Evolutionary conservation across 306 rosid species (phyloP).

Genomic region (Vigna unguiculata): DNA sequence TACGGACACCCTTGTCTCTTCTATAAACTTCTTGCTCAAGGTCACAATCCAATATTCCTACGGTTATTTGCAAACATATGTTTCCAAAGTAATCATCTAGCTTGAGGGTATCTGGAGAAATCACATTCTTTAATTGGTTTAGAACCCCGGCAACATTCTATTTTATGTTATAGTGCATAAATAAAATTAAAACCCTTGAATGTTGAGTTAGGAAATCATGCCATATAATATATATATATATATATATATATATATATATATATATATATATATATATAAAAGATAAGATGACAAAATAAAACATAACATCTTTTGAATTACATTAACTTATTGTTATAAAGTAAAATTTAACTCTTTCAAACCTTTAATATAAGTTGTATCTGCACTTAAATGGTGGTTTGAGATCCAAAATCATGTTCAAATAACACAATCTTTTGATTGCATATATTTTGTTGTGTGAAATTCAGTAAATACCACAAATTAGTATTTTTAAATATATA

Average conservation of each 20-base stretch:
- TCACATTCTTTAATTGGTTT: slow-evolving; percentile 1
- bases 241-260: too few species aligned
- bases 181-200: not conserved
- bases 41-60: not conserved
- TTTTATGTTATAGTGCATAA: not conserved
- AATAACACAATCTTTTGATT: not conserved
- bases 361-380: too few species aligned
- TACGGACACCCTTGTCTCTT: slow-evolving; percentile 23
- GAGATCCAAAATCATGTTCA: slow-evolving; percentile 2
- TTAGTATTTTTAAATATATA: too few species aligned
- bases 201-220: not conserved
- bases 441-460: not conserved
- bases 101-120: slow-evolving; percentile 7
- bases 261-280: too few species aligned
- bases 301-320: not conserved
- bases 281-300: slow-evolving; percentile 2
- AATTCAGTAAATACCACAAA: not conserved
- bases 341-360: not conserved
- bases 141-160: not conserved
- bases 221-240: not conserved
- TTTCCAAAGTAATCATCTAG: not conserved
- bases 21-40: slow-evolving; percentile 19
- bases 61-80: not conserved
- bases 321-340: not conserved
- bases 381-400: not conserved